Evolutionary conservation across 306 rosid species (phyloP).

Genomic region (Quercus suber): DNA sequence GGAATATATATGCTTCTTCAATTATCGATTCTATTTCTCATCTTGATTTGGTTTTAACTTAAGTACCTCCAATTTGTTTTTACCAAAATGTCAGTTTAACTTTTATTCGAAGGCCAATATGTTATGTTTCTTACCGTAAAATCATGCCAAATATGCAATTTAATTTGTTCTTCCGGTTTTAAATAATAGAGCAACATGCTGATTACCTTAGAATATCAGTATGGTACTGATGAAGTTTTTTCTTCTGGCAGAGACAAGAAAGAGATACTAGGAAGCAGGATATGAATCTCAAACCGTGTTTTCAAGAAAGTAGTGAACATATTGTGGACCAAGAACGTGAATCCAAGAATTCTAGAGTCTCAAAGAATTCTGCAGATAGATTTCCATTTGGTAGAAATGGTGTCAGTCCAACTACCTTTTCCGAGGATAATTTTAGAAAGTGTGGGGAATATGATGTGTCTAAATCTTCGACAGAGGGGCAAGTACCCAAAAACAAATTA

Average conservation of each 20-base stretch:
- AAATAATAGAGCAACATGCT: neutral
- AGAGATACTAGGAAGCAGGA: neutral
- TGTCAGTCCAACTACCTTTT: neutral
- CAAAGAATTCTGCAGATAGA: neutral
- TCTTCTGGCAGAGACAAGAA: slow-evolving; percentile 3
- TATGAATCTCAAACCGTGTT: neutral
- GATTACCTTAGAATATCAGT: neutral
- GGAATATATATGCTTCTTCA: neutral
- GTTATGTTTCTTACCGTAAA: neutral
- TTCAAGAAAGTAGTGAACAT: neutral
- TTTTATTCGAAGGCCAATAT: neutral
- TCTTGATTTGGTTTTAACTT: neutral
- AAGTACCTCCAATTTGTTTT: neutral
- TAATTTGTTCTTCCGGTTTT: neutral
- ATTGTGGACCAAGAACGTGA: neutral
- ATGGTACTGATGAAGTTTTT: neutral
- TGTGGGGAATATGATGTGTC: neutral
- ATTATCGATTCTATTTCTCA: neutral
- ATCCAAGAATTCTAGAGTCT: neutral
- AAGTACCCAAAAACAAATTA: neutral
- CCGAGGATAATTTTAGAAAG: neutral
- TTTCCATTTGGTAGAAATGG: neutral
- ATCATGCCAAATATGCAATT: neutral
- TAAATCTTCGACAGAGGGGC: neutral
- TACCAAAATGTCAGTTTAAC: neutral